Base-by-base conservation (phyloP, 192 early-diverging fungal genomes). In the Lobosporangium transversale region DNA sequence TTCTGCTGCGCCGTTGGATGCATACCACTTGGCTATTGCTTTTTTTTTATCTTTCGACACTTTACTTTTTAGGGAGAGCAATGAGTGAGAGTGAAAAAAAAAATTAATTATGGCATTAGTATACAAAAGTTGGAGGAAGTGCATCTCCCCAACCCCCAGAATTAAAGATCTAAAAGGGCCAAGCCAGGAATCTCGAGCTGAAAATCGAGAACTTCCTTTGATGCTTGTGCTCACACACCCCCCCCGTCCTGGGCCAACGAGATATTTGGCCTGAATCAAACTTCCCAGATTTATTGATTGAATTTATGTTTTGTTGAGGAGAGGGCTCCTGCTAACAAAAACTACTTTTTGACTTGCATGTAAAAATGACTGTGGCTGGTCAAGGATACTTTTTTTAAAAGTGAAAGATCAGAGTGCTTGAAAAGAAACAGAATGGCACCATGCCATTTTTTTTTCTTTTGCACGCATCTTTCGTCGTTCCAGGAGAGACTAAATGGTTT, bases 251-350 rank as follows among this genome's bases (percentile, higher is more conserved):
- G 70, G 70, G 70, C 70, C 70, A 75, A 54, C 58, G 63, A 53
- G 59, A 68, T 68, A 68, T 71, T 75, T 75, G 70, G 70, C 70
- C 70, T 75, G 62, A 75, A 75, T 75, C 58, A 75, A 61, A 26
- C 35, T 57, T 56, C 70, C 70, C 49, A 54, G 12, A 35, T 10
- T 58, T 59, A 45, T 60, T 58, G 48, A 56, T 65, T 47, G 56
- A 58, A 54, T 66, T 75, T 75, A 75, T 75, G 70, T 75, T 54
- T 55, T 66, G 54, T 58, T 66, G 70, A 66, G 70, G 70, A 75
- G 70, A 75, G 70, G 70, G 70, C 70, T 75, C 70, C 70, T 66
- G 56, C 52, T 75, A 63, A 55, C 44, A 71, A 49, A 42, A n/a
- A n/a, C n/a, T n/a, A n/a, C n/a, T n/a, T n/a, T n/a, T n/a, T n/a